Conservation (phyloP, 1,284 basidiomycete genomes). For the Rhodotorula sp. region DNA sequence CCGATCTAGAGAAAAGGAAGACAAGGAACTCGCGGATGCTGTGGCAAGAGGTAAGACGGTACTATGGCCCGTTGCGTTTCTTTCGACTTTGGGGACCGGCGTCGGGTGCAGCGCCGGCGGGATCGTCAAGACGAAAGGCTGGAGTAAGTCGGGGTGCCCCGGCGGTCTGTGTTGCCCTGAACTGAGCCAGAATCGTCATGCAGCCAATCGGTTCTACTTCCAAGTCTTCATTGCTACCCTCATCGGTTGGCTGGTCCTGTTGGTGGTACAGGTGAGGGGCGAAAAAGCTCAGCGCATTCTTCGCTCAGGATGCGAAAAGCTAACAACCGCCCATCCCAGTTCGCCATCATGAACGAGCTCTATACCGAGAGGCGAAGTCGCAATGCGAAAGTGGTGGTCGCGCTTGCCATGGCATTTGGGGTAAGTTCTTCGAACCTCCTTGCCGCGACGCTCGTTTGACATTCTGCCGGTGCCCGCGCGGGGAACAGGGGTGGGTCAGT, state of each 20-base stretch:
- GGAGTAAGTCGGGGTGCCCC: neutral
- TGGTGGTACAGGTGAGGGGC: neutral
- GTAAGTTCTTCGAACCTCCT: neutral
- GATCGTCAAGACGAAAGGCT: neutral
- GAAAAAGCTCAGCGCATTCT: too few relatives aligned
- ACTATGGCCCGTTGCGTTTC: neutral
- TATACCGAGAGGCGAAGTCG: neutral
- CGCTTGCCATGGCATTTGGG: neutral
- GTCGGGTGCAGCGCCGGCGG: neutral
- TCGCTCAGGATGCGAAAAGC: too few relatives aligned
- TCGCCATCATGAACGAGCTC: constrained; percentile 1
- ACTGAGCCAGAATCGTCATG: neutral
- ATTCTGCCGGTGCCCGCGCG: too few relatives aligned
- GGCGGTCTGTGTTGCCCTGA: too few relatives aligned
- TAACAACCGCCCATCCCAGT: neutral
- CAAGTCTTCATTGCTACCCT: neutral
- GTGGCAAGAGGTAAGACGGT: neutral
- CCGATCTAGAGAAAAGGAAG: too few relatives aligned
- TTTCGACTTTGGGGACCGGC: neutral
- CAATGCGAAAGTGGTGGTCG: neutral
- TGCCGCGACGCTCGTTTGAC: too few relatives aligned
- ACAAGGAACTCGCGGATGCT: neutral
- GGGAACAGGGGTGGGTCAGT: constrained; percentile 9
- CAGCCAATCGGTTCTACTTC: neutral
- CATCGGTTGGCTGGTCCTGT: neutral